A percentile compares a stretch with the other conserved stretches of the same genome.
These are phyloP conservation scores for Persicaria maculosa DNA, from an alignment of 148 eudicot species.

Conservation along the genomic window DNA sequence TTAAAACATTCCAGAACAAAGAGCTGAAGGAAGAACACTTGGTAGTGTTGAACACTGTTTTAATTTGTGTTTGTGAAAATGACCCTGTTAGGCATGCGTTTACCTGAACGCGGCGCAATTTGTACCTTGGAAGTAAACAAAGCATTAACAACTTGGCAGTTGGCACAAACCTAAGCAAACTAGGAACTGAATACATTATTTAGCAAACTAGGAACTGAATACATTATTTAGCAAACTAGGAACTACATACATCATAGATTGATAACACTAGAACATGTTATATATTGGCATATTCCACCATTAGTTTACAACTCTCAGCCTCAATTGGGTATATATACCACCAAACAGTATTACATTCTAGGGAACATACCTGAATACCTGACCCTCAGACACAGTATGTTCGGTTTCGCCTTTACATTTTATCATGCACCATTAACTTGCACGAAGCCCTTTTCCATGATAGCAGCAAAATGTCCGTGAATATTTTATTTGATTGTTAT, in stretches of 20 bases:
- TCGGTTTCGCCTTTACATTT: not conserved
- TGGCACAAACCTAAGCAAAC: too few relatives aligned
- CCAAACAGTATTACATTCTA: not conserved
- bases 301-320: not conserved
- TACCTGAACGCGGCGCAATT: too few relatives aligned
- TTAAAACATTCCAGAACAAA: too few relatives aligned
- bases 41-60: too few relatives aligned
- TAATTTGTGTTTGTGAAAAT: too few relatives aligned
- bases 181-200: too few relatives aligned
- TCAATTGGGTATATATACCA: not conserved
- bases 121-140: too few relatives aligned
- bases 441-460: not conserved
- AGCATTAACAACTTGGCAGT: too few relatives aligned
- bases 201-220: too few relatives aligned
- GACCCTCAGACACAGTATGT: not conserved
- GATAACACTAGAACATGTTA: not conserved
- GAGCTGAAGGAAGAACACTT: too few relatives aligned
- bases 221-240: not conserved
- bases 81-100: too few relatives aligned
- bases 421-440: not conserved
- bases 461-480: not conserved
- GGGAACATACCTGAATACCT: not conserved
- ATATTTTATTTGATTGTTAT: constrained; percentile 29
- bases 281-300: not conserved
- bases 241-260: not conserved